Evolutionary conservation across 495 filamentous ascomycete genomes (phyloP).

Genomic region (Cercophora newfieldiana): DNA sequence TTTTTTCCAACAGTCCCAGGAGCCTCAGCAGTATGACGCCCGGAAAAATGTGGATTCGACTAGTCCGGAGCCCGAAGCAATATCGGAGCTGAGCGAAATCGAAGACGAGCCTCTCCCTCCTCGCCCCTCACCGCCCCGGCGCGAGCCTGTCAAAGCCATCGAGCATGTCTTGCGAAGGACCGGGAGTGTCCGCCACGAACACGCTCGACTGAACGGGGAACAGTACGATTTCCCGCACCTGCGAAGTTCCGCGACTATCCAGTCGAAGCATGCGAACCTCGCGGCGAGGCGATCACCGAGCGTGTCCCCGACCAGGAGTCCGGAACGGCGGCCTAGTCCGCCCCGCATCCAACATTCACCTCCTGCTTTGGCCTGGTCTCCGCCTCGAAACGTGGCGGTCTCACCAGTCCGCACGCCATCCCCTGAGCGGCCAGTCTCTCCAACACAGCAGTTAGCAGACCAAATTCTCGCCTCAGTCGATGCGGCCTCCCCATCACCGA

Average conservation of each 20-base stretch:
- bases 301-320: slow-evolving; percentile 13
- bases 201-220: slow-evolving; percentile 2
- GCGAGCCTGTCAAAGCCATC: slow-evolving; percentile 18
- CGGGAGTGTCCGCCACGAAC: slow-evolving; percentile 19
- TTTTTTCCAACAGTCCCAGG: slow-evolving; percentile 31
- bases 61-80: slow-evolving; percentile 29
- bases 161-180: slow-evolving; percentile 25
- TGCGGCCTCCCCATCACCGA: slow-evolving; percentile 51
- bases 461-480: slow-evolving; percentile 58
- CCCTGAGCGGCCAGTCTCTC: slow-evolving; percentile 32
- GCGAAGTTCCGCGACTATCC: slow-evolving; percentile 25
- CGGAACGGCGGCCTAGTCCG: slow-evolving; percentile 15
- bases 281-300: not conserved
- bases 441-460: slow-evolving; percentile 52
- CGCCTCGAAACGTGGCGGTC: not conserved
- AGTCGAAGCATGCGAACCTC: slow-evolving; percentile 12
- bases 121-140: slow-evolving; percentile 20
- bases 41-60: not conserved
- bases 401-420: slow-evolving; percentile 16
- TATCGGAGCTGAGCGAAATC: slow-evolving; percentile 49
- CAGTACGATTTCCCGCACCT: slow-evolving; percentile 19
- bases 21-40: slow-evolving; percentile 11
- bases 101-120: slow-evolving; percentile 36
- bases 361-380: slow-evolving; percentile 4
- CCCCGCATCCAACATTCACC: slow-evolving; percentile 15